Evolutionary conservation across 108 stramenopile species (phyloP).

Genomic region (Ochromonas danica): DNA sequence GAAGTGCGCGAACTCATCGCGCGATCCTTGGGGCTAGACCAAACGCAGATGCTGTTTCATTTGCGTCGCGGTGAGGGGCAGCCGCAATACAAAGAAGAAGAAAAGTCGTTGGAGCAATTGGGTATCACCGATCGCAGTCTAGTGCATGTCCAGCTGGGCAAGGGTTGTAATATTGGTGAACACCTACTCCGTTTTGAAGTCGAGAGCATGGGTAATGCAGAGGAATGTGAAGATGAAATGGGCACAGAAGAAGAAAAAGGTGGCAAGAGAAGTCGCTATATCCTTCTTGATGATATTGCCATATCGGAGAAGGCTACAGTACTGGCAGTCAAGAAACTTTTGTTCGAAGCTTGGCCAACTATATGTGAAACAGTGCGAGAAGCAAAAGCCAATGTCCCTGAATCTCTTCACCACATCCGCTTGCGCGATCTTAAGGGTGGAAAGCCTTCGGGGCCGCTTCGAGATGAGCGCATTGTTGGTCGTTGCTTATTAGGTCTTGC

Average conservation of each 20-base stretch:
- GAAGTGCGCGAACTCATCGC: no score
- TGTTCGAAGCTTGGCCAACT: neutral
- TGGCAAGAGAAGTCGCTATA: neutral
- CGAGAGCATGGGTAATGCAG: neutral
- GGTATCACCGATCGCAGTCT: neutral
- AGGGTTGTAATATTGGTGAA: neutral
- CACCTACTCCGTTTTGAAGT: neutral
- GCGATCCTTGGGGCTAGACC: no score
- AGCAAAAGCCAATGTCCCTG: no score
- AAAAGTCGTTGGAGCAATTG: neutral
- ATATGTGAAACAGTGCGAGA: no score
- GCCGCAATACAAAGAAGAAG: slow-evolving; percentile 18
- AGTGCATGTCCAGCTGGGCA: slow-evolving; percentile 23
- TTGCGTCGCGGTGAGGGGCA: neutral
- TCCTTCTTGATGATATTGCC: neutral
- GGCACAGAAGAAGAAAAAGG: neutral
- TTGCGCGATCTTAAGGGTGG: neutral
- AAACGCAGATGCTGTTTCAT: no score
- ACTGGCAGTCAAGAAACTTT: neutral
- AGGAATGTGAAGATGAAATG: neutral
- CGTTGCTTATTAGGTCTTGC: slow-evolving; percentile 5
- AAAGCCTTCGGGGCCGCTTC: neutral
- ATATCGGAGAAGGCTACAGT: neutral
- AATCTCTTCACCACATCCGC: neutral
- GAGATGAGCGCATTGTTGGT: slow-evolving; percentile 4